phyloP scores from a whole-genome alignment of 768 basidiomycete genomes.

The Daedaleopsis nitida region DNA sequence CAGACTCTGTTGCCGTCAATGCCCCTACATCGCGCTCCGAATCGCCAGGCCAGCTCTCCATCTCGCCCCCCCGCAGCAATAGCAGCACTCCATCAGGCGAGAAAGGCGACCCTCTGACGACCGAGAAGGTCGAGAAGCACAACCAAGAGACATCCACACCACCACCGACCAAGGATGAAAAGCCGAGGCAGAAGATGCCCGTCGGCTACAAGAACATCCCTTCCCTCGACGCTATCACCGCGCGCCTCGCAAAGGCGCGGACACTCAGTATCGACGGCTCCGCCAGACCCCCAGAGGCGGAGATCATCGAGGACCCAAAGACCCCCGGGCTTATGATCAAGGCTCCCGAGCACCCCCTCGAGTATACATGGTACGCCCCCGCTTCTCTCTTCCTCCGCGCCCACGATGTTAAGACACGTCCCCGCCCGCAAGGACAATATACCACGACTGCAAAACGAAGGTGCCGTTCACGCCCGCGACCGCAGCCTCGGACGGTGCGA shows the following conservation, averaged over 20 bases:
- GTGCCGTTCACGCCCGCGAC: slow-evolving; percentile 54
- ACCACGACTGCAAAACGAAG: slow-evolving; percentile 84
- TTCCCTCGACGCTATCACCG: slow-evolving; percentile 82
- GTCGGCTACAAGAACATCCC: slow-evolving; percentile 90
- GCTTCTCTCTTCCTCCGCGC: neutral
- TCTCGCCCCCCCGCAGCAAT: slow-evolving; percentile 49
- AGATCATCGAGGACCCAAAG: slow-evolving; percentile 82
- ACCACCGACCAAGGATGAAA: slow-evolving; percentile 21
- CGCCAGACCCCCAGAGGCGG: slow-evolving; percentile 71
- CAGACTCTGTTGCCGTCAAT: slow-evolving; percentile 70
- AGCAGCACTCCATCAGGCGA: slow-evolving; percentile 39
- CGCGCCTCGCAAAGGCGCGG: slow-evolving; percentile 70
- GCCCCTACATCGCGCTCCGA: slow-evolving; percentile 65
- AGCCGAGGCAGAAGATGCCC: slow-evolving; percentile 43
- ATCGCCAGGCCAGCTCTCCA: slow-evolving; percentile 59
- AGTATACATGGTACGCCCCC: slow-evolving; percentile 70
- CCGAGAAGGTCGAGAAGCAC: slow-evolving; percentile 65
- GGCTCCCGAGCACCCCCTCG: slow-evolving; percentile 79
- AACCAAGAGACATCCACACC: slow-evolving; percentile 49
- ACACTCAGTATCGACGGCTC: slow-evolving; percentile 61
- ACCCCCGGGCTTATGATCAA: slow-evolving; percentile 72
- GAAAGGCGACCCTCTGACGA: slow-evolving; percentile 59
- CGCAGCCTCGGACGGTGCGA: slow-evolving; percentile 21
- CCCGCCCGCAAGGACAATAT: slow-evolving; percentile 68
- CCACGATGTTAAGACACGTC: neutral